Evolutionary conservation across 169 alveolate species (phyloP).

Genomic region (Perkinsus olseni): DNA sequence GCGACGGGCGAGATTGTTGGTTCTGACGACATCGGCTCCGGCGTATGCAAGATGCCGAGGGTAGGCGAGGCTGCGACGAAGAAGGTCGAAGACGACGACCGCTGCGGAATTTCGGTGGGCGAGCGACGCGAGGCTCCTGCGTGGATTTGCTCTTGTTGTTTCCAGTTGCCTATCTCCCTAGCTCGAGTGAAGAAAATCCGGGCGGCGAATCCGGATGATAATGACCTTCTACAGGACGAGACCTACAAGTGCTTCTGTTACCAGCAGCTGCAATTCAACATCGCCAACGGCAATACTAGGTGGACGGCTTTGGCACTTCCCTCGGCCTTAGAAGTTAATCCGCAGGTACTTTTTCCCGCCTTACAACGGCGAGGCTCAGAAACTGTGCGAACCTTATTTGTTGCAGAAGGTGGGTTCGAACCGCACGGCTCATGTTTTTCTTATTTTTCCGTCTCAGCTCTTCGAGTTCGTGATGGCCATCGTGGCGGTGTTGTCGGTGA

Average conservation of each 20-base stretch:
- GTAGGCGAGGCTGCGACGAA: background rate
- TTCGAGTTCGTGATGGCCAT: background rate
- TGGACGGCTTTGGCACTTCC: background rate
- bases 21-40: background rate
- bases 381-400: background rate
- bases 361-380: background rate
- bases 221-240: background rate
- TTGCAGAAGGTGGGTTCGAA: background rate
- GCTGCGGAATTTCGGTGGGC: background rate
- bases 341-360: background rate
- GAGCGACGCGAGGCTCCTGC: too few relatives aligned
- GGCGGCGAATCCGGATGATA: background rate
- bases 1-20: background rate
- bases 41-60: background rate
- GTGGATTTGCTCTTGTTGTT: too few relatives aligned
- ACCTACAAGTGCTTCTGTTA: background rate
- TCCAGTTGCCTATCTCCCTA: background rate
- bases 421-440: background rate
- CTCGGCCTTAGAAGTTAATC: background rate
- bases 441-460: background rate
- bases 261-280: background rate
- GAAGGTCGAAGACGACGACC: background rate
- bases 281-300: background rate
- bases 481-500: background rate
- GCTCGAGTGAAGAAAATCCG: background rate